These are phyloP conservation scores for Podosphaera fusca DNA, from an alignment of 2,329 filamentous ascomycete genomes.

Conservation along the genomic window DNA sequence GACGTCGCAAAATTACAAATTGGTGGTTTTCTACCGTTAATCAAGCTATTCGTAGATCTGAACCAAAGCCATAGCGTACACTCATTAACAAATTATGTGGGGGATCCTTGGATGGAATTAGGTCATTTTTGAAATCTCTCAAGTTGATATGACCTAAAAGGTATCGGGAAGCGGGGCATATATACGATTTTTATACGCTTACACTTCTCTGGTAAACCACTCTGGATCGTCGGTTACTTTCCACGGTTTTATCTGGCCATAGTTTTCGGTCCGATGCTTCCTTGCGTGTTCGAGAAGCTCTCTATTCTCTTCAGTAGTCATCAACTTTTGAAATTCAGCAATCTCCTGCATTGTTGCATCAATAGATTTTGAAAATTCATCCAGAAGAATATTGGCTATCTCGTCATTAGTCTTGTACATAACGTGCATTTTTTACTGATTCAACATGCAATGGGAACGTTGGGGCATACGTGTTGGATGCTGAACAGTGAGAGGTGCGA, in stretches of 20 bases:
- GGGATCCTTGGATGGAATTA: too few species aligned
- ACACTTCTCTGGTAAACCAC: too few species aligned
- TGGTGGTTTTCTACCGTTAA: too few species aligned
- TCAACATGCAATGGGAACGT: neutral
- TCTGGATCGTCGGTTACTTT: slow-evolving; percentile 16
- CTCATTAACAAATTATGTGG: too few species aligned
- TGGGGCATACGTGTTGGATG: slow-evolving; percentile 26
- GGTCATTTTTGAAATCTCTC: too few species aligned
- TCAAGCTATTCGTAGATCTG: too few species aligned
- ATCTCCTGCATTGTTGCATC: slow-evolving; percentile 26
- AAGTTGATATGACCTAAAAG: too few species aligned
- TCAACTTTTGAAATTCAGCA: slow-evolving; percentile 18
- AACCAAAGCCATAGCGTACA: too few species aligned
- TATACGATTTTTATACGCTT: too few species aligned
- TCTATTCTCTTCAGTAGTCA: slow-evolving; percentile 12
- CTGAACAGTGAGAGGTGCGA: slow-evolving; percentile 27
- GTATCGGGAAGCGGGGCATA: too few species aligned
- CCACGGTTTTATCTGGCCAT: slow-evolving; percentile 35
- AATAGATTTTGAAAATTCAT: slow-evolving; percentile 25
- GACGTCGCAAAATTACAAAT: too few species aligned
- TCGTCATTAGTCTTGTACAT: neutral
- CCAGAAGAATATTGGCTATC: slow-evolving; percentile 27
- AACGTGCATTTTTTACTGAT: too few species aligned
- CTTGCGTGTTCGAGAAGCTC: slow-evolving; percentile 28
- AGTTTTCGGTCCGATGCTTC: slow-evolving; percentile 29